These are phyloP conservation scores for Fusarium transvaalense DNA, from an alignment of 2,329 filamentous ascomycete species.

Conservation along the genomic window DNA sequence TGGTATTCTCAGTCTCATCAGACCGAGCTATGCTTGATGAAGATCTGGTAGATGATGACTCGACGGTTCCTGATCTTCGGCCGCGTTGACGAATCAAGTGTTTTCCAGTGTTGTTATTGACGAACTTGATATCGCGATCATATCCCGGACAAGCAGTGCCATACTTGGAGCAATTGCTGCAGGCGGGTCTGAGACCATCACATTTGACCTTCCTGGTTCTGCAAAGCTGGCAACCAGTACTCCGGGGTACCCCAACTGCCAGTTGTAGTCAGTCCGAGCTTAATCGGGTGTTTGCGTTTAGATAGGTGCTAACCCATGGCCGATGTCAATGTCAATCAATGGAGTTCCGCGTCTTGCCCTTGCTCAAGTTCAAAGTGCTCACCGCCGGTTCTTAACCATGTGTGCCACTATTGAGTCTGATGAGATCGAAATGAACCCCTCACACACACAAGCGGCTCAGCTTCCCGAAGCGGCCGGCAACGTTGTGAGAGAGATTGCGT, in stretches of 20 bases:
- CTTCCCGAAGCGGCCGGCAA: constrained; percentile 38
- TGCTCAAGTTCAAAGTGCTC: constrained; percentile 24
- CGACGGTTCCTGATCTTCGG: constrained; percentile 23
- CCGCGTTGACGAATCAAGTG: constrained; percentile 53
- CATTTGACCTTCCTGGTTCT: constrained; percentile 60
- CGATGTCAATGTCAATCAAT: constrained; percentile 13
- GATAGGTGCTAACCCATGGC: constrained; percentile 43
- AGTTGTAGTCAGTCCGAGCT: constrained; percentile 8
- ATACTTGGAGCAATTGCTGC: constrained; percentile 57
- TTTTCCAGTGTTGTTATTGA: constrained; percentile 51
- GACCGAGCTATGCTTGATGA: constrained; percentile 24
- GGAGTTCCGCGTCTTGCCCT: constrained; percentile 12
- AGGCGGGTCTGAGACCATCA: constrained; percentile 58
- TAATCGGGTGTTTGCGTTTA: not conserved
- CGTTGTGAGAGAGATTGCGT: constrained; percentile 17
- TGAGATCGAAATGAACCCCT: constrained; percentile 37
- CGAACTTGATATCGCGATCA: constrained; percentile 56
- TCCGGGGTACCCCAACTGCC: constrained; percentile 54
- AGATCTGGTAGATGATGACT: constrained; percentile 24
- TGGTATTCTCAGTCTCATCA: constrained; percentile 7
- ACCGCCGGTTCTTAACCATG: constrained; percentile 42
- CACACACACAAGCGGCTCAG: constrained; percentile 36
- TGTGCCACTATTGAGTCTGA: constrained; percentile 38
- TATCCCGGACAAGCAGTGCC: constrained; percentile 57
- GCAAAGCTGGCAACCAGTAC: constrained; percentile 56